These are phyloP conservation scores for Pseudofabraea citricarpa DNA, from an alignment of 2,329 filamentous ascomycete species.

Conservation along the genomic window DNA sequence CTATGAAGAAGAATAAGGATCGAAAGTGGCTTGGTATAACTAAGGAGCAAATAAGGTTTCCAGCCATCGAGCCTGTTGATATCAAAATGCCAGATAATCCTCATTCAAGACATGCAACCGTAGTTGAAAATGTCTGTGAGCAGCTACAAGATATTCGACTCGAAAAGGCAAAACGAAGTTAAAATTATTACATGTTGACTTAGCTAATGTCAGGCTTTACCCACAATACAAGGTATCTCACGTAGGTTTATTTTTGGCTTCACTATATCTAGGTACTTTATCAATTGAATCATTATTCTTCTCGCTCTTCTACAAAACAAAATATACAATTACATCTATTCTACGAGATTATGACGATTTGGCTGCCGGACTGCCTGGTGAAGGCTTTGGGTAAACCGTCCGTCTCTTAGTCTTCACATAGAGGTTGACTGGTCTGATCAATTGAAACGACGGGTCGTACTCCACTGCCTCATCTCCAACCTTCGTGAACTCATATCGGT, in stretches of 20 bases:
- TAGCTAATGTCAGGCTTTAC: too few species aligned
- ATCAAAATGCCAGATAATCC: not conserved
- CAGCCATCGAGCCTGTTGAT: not conserved
- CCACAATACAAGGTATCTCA: too few species aligned
- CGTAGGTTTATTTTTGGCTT: too few species aligned
- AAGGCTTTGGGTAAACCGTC: too few species aligned
- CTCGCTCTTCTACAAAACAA: too few species aligned
- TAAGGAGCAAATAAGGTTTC: not conserved
- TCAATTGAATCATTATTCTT: too few species aligned
- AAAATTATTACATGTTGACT: too few species aligned
- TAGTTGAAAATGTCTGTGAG: conserved; percentile 5
- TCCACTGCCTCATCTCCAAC: conserved; percentile 28
- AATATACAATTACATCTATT: too few species aligned
- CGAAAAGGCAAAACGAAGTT: not conserved
- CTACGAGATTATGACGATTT: too few species aligned
- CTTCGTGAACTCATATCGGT: conserved; percentile 31
- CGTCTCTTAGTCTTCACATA: conserved; percentile 22
- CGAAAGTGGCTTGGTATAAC: conserved; percentile 3
- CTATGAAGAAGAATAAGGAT: conserved; percentile 5
- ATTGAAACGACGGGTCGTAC: conserved; percentile 36
- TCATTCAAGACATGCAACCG: conserved; percentile 1
- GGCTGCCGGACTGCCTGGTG: too few species aligned
- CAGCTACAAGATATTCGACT: not conserved
- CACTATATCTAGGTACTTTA: too few species aligned
- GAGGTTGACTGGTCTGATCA: conserved; percentile 34